Conservation (phyloP, 768 basidiomycete species). For the Clitopilus passeckerianus region DNA sequence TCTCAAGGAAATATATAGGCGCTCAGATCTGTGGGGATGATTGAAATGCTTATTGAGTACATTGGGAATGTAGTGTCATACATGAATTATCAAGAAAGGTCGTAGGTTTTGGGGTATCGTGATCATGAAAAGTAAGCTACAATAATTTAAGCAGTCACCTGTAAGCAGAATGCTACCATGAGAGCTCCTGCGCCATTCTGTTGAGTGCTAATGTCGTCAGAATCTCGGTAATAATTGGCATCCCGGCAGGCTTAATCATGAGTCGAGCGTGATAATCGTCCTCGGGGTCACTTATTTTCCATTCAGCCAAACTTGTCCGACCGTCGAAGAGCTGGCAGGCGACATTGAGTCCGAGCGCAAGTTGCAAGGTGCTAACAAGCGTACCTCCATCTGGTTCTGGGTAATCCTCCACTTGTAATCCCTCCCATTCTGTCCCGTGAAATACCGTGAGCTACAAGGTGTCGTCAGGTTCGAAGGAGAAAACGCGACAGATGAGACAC, state of each 20-base stretch:
- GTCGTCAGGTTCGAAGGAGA: too few relatives aligned
- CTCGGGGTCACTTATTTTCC: constrained; percentile 57
- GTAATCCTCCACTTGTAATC: constrained; percentile 74
- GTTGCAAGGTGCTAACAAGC: constrained; percentile 10
- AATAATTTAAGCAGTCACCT: background rate
- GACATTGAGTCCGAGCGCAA: background rate
- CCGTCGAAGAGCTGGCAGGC: constrained; percentile 56
- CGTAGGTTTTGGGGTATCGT: constrained; percentile 1
- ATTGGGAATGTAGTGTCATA: background rate
- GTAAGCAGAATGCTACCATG: constrained; percentile 33
- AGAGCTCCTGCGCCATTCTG: constrained; percentile 58
- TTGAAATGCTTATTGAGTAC: background rate
- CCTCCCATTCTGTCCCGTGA: constrained; percentile 61
- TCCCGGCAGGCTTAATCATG: constrained; percentile 50
- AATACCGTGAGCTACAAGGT: constrained; percentile 62
- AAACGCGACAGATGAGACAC: background rate
- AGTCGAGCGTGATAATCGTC: constrained; percentile 57
- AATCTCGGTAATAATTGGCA: constrained; percentile 70
- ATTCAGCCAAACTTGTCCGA: constrained; percentile 56
- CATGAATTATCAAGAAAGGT: background rate
- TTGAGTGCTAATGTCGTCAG: constrained; percentile 71
- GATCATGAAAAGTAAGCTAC: constrained; percentile 1
- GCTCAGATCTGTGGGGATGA: background rate
- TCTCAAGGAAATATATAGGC: background rate
- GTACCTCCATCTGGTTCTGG: constrained; percentile 64